These are phyloP conservation scores for Selaginella tamariscina DNA, from an alignment of 75 land plant genomes.

Conservation along the genomic window DNA sequence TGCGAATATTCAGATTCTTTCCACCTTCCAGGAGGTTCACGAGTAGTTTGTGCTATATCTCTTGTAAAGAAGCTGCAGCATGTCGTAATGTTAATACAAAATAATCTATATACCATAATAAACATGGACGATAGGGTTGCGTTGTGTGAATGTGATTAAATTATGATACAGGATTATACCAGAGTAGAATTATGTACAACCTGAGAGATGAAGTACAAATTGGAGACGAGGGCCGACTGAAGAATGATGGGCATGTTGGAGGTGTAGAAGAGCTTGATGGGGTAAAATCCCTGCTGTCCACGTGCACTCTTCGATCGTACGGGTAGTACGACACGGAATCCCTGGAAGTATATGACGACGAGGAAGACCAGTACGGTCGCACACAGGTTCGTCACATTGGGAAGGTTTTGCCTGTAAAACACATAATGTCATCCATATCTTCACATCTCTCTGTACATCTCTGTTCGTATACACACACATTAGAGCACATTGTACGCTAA, in stretches of 20 bases:
- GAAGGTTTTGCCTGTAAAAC: slow-evolving; percentile 6
- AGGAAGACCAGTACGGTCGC: slow-evolving; percentile 10
- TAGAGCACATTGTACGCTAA: no score
- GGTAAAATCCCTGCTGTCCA: slow-evolving; percentile 9
- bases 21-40: not conserved
- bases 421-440: no score
- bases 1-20: slow-evolving; percentile 6
- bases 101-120: no score
- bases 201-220: slow-evolving; percentile 11
- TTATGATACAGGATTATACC: not conserved
- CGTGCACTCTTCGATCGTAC: slow-evolving; percentile 5
- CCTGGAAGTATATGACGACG: slow-evolving; percentile 8
- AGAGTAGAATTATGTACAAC: not conserved
- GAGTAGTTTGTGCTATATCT: slow-evolving; percentile 3
- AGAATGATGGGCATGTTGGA: slow-evolving; percentile 9
- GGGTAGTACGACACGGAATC: slow-evolving; percentile 8
- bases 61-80: not conserved
- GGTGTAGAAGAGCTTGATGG: slow-evolving; percentile 13
- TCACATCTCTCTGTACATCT: no score
- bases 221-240: slow-evolving; percentile 4
- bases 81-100: no score
- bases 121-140: no score
- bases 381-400: slow-evolving; percentile 3
- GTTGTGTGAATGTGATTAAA: no score
- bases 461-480: no score